These are phyloP conservation scores for Cystobasidium slooffiae DNA, from an alignment of 1,284 basidiomycete species.

Conservation along the genomic window DNA sequence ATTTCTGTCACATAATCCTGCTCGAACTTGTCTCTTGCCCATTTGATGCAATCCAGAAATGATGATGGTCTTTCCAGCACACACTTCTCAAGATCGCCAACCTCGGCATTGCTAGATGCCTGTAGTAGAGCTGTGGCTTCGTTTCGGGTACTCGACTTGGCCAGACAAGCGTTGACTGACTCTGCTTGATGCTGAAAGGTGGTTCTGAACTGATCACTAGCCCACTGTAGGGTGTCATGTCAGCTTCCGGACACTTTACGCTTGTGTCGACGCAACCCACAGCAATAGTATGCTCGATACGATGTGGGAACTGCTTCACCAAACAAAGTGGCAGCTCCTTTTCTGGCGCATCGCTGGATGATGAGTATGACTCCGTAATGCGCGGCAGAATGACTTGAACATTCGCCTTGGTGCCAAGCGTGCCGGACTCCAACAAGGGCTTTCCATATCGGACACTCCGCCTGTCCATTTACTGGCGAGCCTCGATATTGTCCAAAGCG, in stretches of 20 bases:
- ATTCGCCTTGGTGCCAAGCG: slow-evolving; percentile 98
- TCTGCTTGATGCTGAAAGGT: too few species aligned
- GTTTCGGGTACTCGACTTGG: too few species aligned
- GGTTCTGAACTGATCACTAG: too few species aligned
- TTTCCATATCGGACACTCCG: slow-evolving; percentile 98
- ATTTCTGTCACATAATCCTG: slow-evolving; percentile 93
- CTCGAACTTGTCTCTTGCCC: slow-evolving; percentile 96
- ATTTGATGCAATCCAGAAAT: slow-evolving; percentile 95
- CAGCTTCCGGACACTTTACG: slow-evolving; percentile 25
- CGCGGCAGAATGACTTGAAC: slow-evolving; percentile 95
- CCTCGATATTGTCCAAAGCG: slow-evolving; percentile 94
- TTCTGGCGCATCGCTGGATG: slow-evolving; percentile 98
- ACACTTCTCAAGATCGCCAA: too few species aligned
- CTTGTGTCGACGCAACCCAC: slow-evolving; percentile 41
- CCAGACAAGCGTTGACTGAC: too few species aligned
- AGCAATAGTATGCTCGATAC: slow-evolving; percentile 93
- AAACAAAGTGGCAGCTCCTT: slow-evolving; percentile 98
- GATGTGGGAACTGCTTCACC: slow-evolving; percentile 99
- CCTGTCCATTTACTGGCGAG: slow-evolving; percentile 97
- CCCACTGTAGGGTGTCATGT: slow-evolving; percentile 70
- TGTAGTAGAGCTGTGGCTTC: too few species aligned
- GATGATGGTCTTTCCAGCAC: slow-evolving; percentile 88
- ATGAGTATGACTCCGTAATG: slow-evolving; percentile 95
- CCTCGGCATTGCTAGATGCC: slow-evolving; percentile 89
- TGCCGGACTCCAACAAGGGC: slow-evolving; percentile 95